Evolutionary conservation across 805 yeast genomes (phyloP), one percentile per base, ranked within the genome.

Genomic region (Wickerhamomyces bisporus): DNA sequence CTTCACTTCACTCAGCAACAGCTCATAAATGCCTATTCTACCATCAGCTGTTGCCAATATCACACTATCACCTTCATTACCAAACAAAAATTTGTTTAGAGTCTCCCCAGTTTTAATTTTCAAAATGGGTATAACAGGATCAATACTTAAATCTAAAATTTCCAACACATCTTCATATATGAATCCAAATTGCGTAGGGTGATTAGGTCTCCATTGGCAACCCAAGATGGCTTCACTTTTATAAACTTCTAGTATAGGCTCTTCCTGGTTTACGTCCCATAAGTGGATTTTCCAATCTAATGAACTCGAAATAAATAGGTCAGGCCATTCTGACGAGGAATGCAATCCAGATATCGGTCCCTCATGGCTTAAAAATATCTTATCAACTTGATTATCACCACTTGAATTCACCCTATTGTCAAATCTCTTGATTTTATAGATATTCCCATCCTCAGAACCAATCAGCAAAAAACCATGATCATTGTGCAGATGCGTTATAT

Each of bases 391-490:
- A 6, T 41, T 18, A 3, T 43, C 42, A 5, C 41, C 39, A n/a
- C 29, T 33, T 1, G 47, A 18, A 16, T 38, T 41, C 3, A 41
- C 39, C 35, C 38, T 49, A 19, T 42, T 47, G 27, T 55, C 55
- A 35, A 51, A 55, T 21, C 55, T 45, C 27, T 45, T 48, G 5
- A 62, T 44, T 16, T 51, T 44, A 45, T 57, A 60, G n/a, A 62
- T 49, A 19, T 46, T 43, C 3, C 67, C 67, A 42, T 60, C 63
- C 36, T 58, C 63, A 30, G 59, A 42, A 1, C 65, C 67, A 6
- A 57, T 44, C 1, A 60, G 13, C 4, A 59, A 9, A 21, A 40
- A 47, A 10, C 55, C 53, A 23, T 43, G 39, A 17, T 55, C 52
- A 17, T 43, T 38, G 4, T 35, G 34, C 11, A 56, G 19, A 29